phyloP scores from a whole-genome alignment of 805 yeast genomes.

The Starmera quercuum region DNA sequence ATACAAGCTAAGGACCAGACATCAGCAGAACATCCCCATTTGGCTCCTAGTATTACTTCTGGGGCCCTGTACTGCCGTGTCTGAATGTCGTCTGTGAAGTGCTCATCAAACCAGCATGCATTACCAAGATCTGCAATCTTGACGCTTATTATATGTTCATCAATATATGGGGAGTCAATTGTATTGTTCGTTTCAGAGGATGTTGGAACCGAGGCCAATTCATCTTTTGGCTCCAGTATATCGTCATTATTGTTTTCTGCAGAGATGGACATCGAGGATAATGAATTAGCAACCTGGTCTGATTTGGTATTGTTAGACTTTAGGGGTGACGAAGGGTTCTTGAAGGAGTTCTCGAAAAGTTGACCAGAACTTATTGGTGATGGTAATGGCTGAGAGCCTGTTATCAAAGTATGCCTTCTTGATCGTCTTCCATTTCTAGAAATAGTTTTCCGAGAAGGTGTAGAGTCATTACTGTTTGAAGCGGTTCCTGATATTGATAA shows the following conservation, averaged over 20 bases:
- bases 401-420: slow-evolving; percentile 68
- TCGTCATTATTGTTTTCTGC: slow-evolving; percentile 20
- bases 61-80: slow-evolving; percentile 93
- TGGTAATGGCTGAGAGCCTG: slow-evolving; percentile 91
- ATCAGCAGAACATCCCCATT: slow-evolving; percentile 95
- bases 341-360: slow-evolving; percentile 20
- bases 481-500: slow-evolving; percentile 5
- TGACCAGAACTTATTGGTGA: slow-evolving; percentile 64
- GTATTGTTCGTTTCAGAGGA: slow-evolving; percentile 1
- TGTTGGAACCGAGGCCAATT: neutral
- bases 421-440: too few species aligned
- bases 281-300: slow-evolving; percentile 24
- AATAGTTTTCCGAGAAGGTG: slow-evolving; percentile 20
- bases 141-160: slow-evolving; percentile 54
- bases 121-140: slow-evolving; percentile 94
- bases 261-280: slow-evolving; percentile 32
- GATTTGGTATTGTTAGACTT: too few species aligned
- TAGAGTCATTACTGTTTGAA: slow-evolving; percentile 13
- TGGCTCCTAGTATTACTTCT: slow-evolving; percentile 69
- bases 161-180: slow-evolving; percentile 6
- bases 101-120: slow-evolving; percentile 75
- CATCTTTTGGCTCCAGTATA: neutral
- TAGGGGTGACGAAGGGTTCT: slow-evolving; percentile 12
- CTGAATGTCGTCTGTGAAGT: slow-evolving; percentile 84
- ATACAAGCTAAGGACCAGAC: slow-evolving; percentile 95